A percentile compares a stretch with the other conserved stretches of the same genome.
These are phyloP conservation scores for Falciphora oryzae DNA, from an alignment of 2,329 filamentous ascomycete genomes.

Conservation along the genomic window DNA sequence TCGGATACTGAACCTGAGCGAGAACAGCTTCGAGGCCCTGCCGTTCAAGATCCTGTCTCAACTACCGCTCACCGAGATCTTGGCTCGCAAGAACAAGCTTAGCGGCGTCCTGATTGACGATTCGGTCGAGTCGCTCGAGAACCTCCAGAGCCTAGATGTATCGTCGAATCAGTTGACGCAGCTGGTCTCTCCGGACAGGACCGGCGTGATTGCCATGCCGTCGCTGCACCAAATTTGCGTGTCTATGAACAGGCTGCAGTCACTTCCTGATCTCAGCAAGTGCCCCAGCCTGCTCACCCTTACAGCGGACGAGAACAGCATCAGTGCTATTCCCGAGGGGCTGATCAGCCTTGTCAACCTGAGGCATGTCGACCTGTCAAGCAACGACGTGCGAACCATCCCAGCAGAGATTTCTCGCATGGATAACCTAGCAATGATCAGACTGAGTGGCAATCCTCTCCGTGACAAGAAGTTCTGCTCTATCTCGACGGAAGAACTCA, in stretches of 20 bases:
- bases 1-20: constrained; percentile 69
- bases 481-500: constrained; percentile 75
- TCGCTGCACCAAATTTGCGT: constrained; percentile 67
- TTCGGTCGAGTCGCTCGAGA: constrained; percentile 49
- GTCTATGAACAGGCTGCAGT: constrained; percentile 73
- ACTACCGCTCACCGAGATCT: constrained; percentile 67
- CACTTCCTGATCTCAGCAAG: constrained; percentile 65
- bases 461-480: constrained; percentile 80
- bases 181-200: constrained; percentile 34
- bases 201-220: constrained; percentile 55
- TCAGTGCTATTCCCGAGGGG: constrained; percentile 69
- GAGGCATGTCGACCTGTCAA: constrained; percentile 73
- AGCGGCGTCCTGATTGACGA: constrained; percentile 64
- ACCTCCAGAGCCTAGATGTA: constrained; percentile 71
- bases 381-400: constrained; percentile 73
- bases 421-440: constrained; percentile 68
- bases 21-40: constrained; percentile 68
- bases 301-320: constrained; percentile 74
- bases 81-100: constrained; percentile 72
- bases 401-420: constrained; percentile 75
- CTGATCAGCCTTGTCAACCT: constrained; percentile 64
- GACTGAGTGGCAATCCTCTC: constrained; percentile 83
- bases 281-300: constrained; percentile 72
- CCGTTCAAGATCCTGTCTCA: constrained; percentile 63
- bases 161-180: constrained; percentile 67